Percentiles rank a stretch among this genome's conserved stretches.
phyloP scores from a whole-genome alignment of 441 rosid species.

The Erodium moschatum region DNA sequence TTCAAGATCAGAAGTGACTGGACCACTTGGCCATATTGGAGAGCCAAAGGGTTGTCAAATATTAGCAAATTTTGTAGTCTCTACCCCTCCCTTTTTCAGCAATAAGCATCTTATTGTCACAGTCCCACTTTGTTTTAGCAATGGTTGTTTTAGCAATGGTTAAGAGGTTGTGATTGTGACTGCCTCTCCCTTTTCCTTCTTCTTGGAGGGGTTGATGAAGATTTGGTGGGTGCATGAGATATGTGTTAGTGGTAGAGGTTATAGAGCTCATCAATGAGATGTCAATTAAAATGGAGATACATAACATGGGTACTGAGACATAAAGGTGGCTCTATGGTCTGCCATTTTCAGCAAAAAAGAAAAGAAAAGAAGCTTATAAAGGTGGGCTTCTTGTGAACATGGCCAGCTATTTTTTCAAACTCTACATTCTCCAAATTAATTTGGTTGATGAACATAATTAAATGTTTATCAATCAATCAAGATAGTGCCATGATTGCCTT shows the following conservation, averaged over 20 bases:
- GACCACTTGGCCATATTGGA: too few species aligned
- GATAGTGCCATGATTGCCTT: too few species aligned
- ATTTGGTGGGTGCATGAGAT: slow-evolving; percentile 8
- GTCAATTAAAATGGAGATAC: background rate
- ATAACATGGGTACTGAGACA: slow-evolving; percentile 8
- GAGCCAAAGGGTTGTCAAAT: too few species aligned
- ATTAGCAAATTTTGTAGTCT: too few species aligned
- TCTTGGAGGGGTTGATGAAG: background rate
- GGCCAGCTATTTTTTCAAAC: slow-evolving; percentile 16
- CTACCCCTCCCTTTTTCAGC: too few species aligned
- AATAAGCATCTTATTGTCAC: background rate
- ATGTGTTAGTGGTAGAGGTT: background rate
- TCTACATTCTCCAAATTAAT: background rate
- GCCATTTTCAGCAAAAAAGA: slow-evolving; percentile 17
- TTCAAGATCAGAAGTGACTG: too few species aligned
- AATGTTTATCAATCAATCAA: background rate
- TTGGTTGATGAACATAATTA: background rate
- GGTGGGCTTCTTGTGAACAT: slow-evolving; percentile 16
- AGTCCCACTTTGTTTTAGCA: background rate
- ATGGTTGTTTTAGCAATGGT: too few species aligned
- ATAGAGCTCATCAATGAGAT: background rate
- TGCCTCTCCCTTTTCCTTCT: background rate
- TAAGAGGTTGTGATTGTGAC: background rate
- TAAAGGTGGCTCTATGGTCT: slow-evolving; percentile 10
- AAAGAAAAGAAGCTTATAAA: background rate